phyloP scores from a whole-genome alignment of 768 basidiomycete species.

The Pisolithus tinctorius region DNA sequence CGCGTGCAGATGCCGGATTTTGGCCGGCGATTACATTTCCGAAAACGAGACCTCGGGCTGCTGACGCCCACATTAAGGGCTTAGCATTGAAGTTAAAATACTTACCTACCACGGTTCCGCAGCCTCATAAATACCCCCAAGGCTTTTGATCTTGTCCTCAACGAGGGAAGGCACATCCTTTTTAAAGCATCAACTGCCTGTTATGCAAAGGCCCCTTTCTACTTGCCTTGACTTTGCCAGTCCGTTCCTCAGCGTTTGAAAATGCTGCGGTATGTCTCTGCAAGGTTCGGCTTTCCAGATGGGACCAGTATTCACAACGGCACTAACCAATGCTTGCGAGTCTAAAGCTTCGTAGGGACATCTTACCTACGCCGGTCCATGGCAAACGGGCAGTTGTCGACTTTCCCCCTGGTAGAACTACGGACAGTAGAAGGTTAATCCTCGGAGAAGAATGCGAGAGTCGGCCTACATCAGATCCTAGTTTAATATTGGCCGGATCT shows the following conservation, averaged over 20 bases:
- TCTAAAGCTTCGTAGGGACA: not conserved
- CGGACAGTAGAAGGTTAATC: not conserved
- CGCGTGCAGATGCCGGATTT: slow-evolving; percentile 61
- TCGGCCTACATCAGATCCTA: slow-evolving; percentile 46
- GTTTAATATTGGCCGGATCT: slow-evolving; percentile 48
- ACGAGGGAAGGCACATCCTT: slow-evolving; percentile 65
- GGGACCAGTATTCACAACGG: slow-evolving; percentile 51
- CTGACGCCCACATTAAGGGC: not conserved
- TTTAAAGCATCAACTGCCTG: not conserved
- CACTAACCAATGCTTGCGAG: slow-evolving; percentile 26
- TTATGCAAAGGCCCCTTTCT: not conserved
- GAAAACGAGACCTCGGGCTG: slow-evolving; percentile 45
- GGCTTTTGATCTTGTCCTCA: slow-evolving; percentile 53
- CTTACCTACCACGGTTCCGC: slow-evolving; percentile 50
- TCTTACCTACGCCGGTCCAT: slow-evolving; percentile 55
- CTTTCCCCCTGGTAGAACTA: slow-evolving; percentile 67
- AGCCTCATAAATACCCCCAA: slow-evolving; percentile 63
- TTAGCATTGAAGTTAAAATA: slow-evolving; percentile 8
- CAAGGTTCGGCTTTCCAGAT: slow-evolving; percentile 58
- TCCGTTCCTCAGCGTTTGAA: slow-evolving; percentile 53
- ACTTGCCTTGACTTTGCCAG: slow-evolving; percentile 38
- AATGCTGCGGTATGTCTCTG: slow-evolving; percentile 57
- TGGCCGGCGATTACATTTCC: slow-evolving; percentile 64
- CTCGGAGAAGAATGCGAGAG: not conserved
- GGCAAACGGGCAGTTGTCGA: slow-evolving; percentile 71